A percentile compares a stretch with the other conserved stretches of the same genome.
phyloP scores from a whole-genome alignment of 768 basidiomycete species.

The Tricholoma hemisulphureum region DNA sequence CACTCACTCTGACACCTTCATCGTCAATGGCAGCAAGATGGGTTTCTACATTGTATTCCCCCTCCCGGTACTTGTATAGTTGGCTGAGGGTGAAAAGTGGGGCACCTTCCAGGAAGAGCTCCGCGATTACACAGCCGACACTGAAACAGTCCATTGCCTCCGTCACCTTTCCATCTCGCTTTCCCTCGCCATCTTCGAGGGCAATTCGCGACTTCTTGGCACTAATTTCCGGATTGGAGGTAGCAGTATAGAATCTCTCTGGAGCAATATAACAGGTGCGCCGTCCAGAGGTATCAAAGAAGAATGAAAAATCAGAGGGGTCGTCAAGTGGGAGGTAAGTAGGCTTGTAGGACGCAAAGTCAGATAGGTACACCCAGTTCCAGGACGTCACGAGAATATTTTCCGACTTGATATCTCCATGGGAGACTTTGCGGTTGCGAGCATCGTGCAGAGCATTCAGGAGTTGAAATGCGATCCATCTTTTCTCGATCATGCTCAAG shows the following conservation, averaged over 20 bases:
- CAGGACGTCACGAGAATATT: slow-evolving; percentile 96
- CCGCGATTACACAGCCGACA: slow-evolving; percentile 90
- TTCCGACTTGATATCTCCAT: slow-evolving; percentile 97
- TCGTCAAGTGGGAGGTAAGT: slow-evolving; percentile 94
- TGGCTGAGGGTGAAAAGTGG: slow-evolving; percentile 93
- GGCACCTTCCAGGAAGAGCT: slow-evolving; percentile 92
- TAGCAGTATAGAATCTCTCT: slow-evolving; percentile 86
- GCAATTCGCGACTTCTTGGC: slow-evolving; percentile 60
- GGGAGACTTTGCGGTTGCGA: slow-evolving; percentile 82
- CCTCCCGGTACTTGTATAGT: slow-evolving; percentile 89
- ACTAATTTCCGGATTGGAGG: slow-evolving; percentile 64
- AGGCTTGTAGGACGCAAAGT: slow-evolving; percentile 95
- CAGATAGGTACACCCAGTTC: slow-evolving; percentile 93
- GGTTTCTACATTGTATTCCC: slow-evolving; percentile 73
- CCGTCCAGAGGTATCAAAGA: slow-evolving; percentile 92
- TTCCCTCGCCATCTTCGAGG: slow-evolving; percentile 56
- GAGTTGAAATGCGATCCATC: slow-evolving; percentile 96
- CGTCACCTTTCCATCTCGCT: slow-evolving; percentile 78
- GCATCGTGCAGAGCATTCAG: slow-evolving; percentile 82
- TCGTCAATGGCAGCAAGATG: slow-evolving; percentile 79
- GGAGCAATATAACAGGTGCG: slow-evolving; percentile 96
- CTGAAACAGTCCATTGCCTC: slow-evolving; percentile 99
- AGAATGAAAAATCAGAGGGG: slow-evolving; percentile 96
- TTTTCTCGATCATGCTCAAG: slow-evolving; percentile 88
- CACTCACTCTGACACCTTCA: slow-evolving; percentile 72